Conservation (phyloP, 768 basidiomycete species). For the Leccinum boreale region DNA sequence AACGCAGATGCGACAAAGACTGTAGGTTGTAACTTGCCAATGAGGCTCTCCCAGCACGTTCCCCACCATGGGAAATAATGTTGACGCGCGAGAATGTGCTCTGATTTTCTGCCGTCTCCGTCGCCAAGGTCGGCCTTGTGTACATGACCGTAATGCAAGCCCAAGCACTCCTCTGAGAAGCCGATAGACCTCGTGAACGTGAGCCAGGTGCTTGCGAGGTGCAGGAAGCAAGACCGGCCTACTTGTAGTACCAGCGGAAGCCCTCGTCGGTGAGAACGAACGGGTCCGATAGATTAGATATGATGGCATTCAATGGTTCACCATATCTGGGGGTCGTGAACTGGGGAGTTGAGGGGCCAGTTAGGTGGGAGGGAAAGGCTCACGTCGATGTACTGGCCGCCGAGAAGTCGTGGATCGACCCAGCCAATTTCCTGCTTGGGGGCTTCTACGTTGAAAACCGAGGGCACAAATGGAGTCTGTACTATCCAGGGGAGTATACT, state of each 20-base stretch:
- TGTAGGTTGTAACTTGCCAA: slow-evolving; percentile 37
- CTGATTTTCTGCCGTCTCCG: slow-evolving; percentile 64
- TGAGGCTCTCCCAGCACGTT: slow-evolving; percentile 85
- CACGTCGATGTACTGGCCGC: slow-evolving; percentile 77
- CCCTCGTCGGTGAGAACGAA: slow-evolving; percentile 74
- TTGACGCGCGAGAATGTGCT: slow-evolving; percentile 74
- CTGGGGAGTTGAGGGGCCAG: slow-evolving; percentile 33
- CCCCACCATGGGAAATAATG: slow-evolving; percentile 77
- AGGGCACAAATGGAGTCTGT: slow-evolving; percentile 10
- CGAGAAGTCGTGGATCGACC: slow-evolving; percentile 68
- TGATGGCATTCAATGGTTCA: slow-evolving; percentile 83
- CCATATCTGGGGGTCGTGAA: slow-evolving; percentile 63
- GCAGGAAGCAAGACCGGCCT: not conserved
- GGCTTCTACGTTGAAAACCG: not conserved
- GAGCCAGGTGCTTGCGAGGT: not conserved
- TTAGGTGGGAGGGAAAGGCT: slow-evolving; percentile 19
- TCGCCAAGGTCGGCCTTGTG: slow-evolving; percentile 85
- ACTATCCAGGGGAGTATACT: slow-evolving; percentile 1
- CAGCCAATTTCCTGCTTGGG: slow-evolving; percentile 39
- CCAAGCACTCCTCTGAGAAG: slow-evolving; percentile 79
- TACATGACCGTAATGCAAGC: slow-evolving; percentile 69
- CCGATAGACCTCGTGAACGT: slow-evolving; percentile 60
- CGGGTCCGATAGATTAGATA: slow-evolving; percentile 76
- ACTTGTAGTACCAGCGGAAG: slow-evolving; percentile 69
- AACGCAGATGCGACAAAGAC: not conserved